A percentile compares a stretch with the other conserved stretches of the same genome.
These are phyloP conservation scores for Fusarium sp. DNA, from an alignment of 2,329 filamentous ascomycete genomes.

Conservation along the genomic window DNA sequence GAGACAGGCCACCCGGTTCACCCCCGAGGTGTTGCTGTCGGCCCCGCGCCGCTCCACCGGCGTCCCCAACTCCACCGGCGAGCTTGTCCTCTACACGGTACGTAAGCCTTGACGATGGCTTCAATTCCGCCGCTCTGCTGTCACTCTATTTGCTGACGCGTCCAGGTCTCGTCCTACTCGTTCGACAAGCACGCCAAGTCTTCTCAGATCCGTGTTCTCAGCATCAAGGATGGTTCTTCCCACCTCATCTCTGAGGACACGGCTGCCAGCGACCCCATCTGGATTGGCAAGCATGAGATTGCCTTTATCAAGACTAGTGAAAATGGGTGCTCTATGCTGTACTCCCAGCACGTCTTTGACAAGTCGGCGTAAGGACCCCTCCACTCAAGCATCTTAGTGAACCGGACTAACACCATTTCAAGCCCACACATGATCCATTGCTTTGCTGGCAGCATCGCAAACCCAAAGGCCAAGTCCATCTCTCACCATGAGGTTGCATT, in stretches of 20 bases:
- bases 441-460: conserved; percentile 64
- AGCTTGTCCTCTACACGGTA: conserved; percentile 70
- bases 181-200: conserved; percentile 76
- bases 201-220: conserved; percentile 73
- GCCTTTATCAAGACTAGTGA: conserved; percentile 61
- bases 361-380: conserved; percentile 50
- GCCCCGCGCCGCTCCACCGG: conserved; percentile 76
- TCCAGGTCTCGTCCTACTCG: conserved; percentile 74
- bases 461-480: conserved; percentile 64
- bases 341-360: conserved; percentile 50
- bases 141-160: background rate
- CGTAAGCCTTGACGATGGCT: conserved; percentile 27
- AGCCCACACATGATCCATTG: conserved; percentile 54
- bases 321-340: conserved; percentile 57
- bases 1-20: conserved; percentile 73
- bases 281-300: conserved; percentile 73
- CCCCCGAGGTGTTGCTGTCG: conserved; percentile 77
- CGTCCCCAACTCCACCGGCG: conserved; percentile 72
- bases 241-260: conserved; percentile 70
- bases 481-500: conserved; percentile 60
- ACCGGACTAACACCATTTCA: conserved; percentile 6
- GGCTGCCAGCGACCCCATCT: conserved; percentile 73
- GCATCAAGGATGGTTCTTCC: conserved; percentile 71
- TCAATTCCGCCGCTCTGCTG: background rate
- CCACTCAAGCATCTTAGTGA: background rate